Evolutionary conservation across 176 grass and related monocot species (phyloP), one percentile per base, ranked within the genome.

Genomic region (Metroxylon sagu): DNA sequence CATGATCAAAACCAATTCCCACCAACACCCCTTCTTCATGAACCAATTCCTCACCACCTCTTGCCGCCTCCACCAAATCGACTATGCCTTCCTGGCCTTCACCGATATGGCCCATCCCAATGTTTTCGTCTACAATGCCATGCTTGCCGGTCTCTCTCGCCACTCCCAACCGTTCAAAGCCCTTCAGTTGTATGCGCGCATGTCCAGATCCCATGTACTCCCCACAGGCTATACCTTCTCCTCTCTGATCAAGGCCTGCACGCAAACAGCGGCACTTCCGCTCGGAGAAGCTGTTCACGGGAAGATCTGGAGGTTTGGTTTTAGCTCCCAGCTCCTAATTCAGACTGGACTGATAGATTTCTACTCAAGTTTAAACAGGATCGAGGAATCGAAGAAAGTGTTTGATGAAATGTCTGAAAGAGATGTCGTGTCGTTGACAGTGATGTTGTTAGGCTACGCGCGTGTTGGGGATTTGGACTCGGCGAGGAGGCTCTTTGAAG

Each of bases 371-470:
- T 28, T 14, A 5, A 16, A 14, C 16, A 5, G 15, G 15, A 59
- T 59, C 5, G 25, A 3, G 4, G 55, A 60, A 16, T 31, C 56
- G 16, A 71, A 15, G 39, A 71, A 2, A 6, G 0, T 70, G 54
- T 70, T 70, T 18, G 68, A 70, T 28, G 55, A 70, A 70, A 70
- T 70, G 25, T 14, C 54, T 29, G 55, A 59, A 17, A 70, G 43
- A 59, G 70, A 72, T 14, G 58, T 62, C 8, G 48, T 72, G 23
- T 72, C 59, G 1, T 73, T 50, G 59, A 73, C 70, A 4, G 50
- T 16, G 15, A 73, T 73, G 70, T 17, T 63, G 30, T 50, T 25
- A 1, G 29, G 26, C 18, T 18, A 63, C 6, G 27, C 59, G n/a
- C 16, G 70, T 15, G 18, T 17, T 55, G 70, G 58, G 29, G 70